phyloP scores from a whole-genome alignment of 2,329 filamentous ascomycete species.

The Fusarium chlamydosporum region DNA sequence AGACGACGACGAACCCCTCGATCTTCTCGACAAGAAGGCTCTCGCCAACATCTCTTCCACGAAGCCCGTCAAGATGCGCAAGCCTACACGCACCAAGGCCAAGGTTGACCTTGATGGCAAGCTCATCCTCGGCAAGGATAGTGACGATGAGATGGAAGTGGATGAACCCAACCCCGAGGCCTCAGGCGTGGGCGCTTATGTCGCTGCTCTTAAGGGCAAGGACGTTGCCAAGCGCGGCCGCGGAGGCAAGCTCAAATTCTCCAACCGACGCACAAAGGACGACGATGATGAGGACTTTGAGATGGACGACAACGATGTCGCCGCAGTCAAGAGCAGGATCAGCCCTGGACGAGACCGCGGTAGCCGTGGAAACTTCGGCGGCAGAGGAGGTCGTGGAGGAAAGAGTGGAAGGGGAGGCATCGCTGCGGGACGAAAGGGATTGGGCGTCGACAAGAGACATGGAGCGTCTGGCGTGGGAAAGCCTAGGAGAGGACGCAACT shows the following conservation, averaged over 20 bases:
- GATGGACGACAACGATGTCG: slow-evolving; percentile 67
- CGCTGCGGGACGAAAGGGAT: slow-evolving; percentile 61
- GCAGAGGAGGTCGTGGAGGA: slow-evolving; percentile 53
- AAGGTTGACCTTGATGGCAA: slow-evolving; percentile 84
- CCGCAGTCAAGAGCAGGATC: slow-evolving; percentile 66
- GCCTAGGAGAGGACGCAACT: slow-evolving; percentile 55
- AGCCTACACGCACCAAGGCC: slow-evolving; percentile 71
- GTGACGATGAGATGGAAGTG: slow-evolving; percentile 71
- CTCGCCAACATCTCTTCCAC: slow-evolving; percentile 94
- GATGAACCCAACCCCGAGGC: slow-evolving; percentile 71
- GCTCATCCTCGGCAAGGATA: slow-evolving; percentile 77
- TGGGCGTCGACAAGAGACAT: slow-evolving; percentile 66
- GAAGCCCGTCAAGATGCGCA: slow-evolving; percentile 77
- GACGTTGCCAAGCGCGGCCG: slow-evolving; percentile 75
- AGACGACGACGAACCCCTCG: slow-evolving; percentile 93
- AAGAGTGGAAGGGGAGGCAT: slow-evolving; percentile 65
- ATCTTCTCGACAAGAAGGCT: slow-evolving; percentile 89
- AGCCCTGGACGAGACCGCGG: slow-evolving; percentile 58
- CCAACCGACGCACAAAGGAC: slow-evolving; percentile 69
- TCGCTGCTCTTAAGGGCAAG: slow-evolving; percentile 76
- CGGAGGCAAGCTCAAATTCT: slow-evolving; percentile 79
- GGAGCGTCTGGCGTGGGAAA: slow-evolving; percentile 62
- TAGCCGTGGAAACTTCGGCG: slow-evolving; percentile 53
- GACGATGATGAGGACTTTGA: slow-evolving; percentile 66
- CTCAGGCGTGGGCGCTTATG: slow-evolving; percentile 76